Base-by-base conservation (phyloP, 2,329 filamentous ascomycete genomes). In the Fusarium robinianum region DNA sequence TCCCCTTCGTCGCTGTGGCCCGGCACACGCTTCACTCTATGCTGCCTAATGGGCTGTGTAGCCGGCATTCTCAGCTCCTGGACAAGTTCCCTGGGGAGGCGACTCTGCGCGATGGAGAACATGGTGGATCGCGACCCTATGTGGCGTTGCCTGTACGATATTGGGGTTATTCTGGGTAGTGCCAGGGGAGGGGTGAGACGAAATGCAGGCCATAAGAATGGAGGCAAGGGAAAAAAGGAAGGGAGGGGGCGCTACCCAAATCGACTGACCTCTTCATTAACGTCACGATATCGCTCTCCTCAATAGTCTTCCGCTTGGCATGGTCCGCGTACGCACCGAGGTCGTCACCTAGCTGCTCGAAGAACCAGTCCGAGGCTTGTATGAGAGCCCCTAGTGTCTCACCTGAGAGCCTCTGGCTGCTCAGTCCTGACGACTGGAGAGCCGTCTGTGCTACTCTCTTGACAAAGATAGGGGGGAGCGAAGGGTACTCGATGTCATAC, bases 331-430 rank as follows among this genome's bases (percentile, higher is more conserved):
- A 96, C 3, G 84, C 85, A 9, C 81, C 80, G 41, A 96, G 70
- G 63, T 95, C 90, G 48, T 90, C 87, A 33, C 87, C 83, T 3
- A 88, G 73, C 67, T 96, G 90, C 69, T 95, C 89, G 65, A 96
- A 95, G 67, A 90, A 96, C 86, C 89, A 94, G 50, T 95, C 88
- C 3, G 88, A 88, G 1, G 90, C 88, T 63, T 90, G 85, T 60
- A 85, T 83, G 40, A 96, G 81, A 5, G 85, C 85, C 19, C 80
- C 78, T 24, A 95, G 71, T 2, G 87, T 84, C 37, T 94, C 88
- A 31, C 86, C 82, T 44, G 78, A 83, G 32, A 95, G 79, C 54
- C 85, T 88, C 5, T 80, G 73, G 57, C 85, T 88, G 56, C 78
- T 78, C 8, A 78, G 73, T 14, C 84, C 83, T 30, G 83, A 80